These are phyloP conservation scores for Fonsecaea monophora DNA, from an alignment of 2,329 filamentous ascomycete species.

Conservation along the genomic window DNA sequence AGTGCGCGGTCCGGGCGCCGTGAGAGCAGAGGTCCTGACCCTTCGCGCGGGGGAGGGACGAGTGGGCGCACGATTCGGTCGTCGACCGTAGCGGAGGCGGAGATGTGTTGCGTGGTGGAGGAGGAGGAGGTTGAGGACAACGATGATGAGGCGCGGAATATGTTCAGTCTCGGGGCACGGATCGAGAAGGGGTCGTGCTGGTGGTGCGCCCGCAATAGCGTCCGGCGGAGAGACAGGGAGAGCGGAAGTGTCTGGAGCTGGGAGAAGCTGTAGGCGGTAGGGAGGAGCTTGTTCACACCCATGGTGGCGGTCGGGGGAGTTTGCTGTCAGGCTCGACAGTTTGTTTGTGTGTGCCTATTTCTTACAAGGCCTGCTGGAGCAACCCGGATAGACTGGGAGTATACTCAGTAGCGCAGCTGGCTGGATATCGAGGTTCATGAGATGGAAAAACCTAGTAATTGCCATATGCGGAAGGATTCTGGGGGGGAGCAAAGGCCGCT, in stretches of 20 bases:
- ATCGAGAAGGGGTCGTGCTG: background rate
- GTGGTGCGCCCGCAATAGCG: slow-evolving; percentile 4
- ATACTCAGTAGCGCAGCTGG: too few species aligned
- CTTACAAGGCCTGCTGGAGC: too few species aligned
- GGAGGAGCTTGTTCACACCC: slow-evolving; percentile 15
- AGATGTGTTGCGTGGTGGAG: background rate
- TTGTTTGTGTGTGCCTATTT: too few species aligned
- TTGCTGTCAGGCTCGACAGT: too few species aligned
- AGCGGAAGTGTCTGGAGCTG: slow-evolving; percentile 16
- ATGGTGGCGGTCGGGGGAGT: background rate
- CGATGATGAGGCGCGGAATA: background rate
- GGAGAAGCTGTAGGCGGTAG: background rate
- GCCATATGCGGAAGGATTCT: too few species aligned
- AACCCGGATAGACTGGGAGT: too few species aligned
- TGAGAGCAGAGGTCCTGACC: slow-evolving; percentile 59
- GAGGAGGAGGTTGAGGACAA: background rate
- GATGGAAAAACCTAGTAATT: too few species aligned
- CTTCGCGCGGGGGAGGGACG: slow-evolving; percentile 58
- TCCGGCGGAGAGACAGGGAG: slow-evolving; percentile 10
- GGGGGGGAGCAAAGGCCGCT: too few species aligned
- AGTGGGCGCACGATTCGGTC: slow-evolving; percentile 29
- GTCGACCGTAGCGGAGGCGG: background rate
- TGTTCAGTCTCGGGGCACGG: background rate
- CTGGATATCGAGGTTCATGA: too few species aligned
- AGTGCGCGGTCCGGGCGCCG: slow-evolving; percentile 62